These are phyloP conservation scores for Naganishia antarctica DNA, from an alignment of 768 basidiomycete species.

Conservation along the genomic window DNA sequence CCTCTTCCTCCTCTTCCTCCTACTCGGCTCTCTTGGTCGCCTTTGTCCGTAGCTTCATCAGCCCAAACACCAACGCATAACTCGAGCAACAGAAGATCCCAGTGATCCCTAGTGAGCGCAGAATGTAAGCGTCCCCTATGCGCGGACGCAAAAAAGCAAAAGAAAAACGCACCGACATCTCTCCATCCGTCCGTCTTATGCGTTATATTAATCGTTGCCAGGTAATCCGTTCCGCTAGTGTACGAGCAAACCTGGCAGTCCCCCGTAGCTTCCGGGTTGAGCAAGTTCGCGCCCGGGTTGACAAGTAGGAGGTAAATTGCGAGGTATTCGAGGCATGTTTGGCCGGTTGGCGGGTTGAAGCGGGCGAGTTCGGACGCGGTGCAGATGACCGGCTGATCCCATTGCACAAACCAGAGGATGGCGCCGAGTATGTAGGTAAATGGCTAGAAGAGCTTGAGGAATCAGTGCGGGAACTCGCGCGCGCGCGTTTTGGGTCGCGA, in stretches of 20 bases:
- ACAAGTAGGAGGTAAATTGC: conserved; percentile 32
- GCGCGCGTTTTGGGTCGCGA: not conserved
- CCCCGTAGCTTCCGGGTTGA: conserved; percentile 30
- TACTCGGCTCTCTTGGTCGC: conserved; percentile 40
- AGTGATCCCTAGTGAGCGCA: too few species aligned
- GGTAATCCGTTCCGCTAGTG: conserved; percentile 39
- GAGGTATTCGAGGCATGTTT: conserved; percentile 46
- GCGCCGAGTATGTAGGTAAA: conserved; percentile 34
- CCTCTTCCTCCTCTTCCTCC: not conserved
- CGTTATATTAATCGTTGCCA: conserved; percentile 35
- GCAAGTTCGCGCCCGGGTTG: conserved; percentile 30
- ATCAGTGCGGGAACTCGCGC: not conserved
- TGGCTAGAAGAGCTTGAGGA: not conserved
- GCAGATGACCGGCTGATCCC: conserved; percentile 44
- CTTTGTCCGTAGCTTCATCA: conserved; percentile 43
- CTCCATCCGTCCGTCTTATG: conserved; percentile 33
- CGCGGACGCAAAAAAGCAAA: too few species aligned
- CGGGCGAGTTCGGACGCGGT: conserved; percentile 33
- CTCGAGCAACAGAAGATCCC: conserved; percentile 25
- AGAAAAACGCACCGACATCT: too few species aligned
- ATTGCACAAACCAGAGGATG: conserved; percentile 37
- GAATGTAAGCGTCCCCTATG: too few species aligned
- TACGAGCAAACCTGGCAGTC: conserved; percentile 41
- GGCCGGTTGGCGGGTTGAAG: conserved; percentile 41
- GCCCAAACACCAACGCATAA: conserved; percentile 33